Evolutionary conservation across 2,329 filamentous ascomycete genomes (phyloP), one percentile per base, ranked within the genome.

Genomic region (Aspergillus hiratsukae): DNA sequence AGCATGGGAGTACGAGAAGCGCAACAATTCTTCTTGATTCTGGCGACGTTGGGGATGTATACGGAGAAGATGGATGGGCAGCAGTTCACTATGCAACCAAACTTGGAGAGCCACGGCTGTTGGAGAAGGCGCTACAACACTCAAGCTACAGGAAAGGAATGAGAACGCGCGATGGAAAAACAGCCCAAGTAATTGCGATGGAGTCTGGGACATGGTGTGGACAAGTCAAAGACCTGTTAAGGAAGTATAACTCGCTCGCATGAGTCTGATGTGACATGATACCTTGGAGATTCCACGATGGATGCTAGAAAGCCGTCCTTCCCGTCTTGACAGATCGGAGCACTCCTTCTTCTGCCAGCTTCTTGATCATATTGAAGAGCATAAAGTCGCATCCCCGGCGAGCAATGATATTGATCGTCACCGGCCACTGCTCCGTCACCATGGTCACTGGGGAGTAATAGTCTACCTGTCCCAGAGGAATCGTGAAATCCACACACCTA

Each of bases 371-470:
- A 21, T 60, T 53, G 27, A 58, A 59, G 1, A 61, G 17, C 40
- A 61, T 52, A 40, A 58, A 56, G 31, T 61, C 58, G n/a, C 60
- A 61, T n/a, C 58, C 60, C 6, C 58, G 23, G 17, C 60, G 51
- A 17, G 50, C 55, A 2, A 60, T 54, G 25, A 61, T 19, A 23
- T 58, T 54, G 1, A 61, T 41, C 0, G 40, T 54, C 23, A 60
- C 52, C 3, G 60, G 60, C 40, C 43, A 53, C 31, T 60, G 51
- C 37, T 61, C 53, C 3, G 10, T 46, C 19, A 51, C 17, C 41
- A 21, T 48, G 0, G 45, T 57, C 2, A 58, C 51, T 3, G 53
- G 56, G 14, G 56, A 58, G 2, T 48, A 5, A 6, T 60, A 58
- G 1, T 49, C 37, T 4, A 58, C 56, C n/a, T 56, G 56, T 10